These are phyloP conservation scores for Condylostoma magnum DNA, from an alignment of 169 alveolate species.

Conservation along the genomic window DNA sequence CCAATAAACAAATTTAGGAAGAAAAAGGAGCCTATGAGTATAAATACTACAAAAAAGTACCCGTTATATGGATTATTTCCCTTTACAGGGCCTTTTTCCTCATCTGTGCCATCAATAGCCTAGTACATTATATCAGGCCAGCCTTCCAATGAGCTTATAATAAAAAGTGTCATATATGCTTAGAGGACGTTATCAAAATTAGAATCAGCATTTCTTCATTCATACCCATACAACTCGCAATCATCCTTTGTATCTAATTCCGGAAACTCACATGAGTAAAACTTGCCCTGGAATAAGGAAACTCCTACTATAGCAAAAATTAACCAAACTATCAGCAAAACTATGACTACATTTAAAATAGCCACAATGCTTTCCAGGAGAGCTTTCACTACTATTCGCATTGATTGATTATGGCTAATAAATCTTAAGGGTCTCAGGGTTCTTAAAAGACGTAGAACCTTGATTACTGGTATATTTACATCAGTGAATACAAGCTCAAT, in stretches of 20 bases:
- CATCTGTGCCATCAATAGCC: constrained; percentile 41
- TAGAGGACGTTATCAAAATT: constrained; percentile 60
- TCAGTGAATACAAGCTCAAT: constrained; percentile 57
- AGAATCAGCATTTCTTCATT: not conserved
- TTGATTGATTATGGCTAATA: constrained; percentile 67
- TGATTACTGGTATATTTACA: constrained; percentile 46
- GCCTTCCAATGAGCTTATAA: constrained; percentile 61
- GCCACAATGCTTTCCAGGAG: constrained; percentile 66
- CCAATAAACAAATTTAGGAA: constrained; percentile 77
- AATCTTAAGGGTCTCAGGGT: constrained; percentile 81
- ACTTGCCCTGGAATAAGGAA: constrained; percentile 44
- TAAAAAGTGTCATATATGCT: constrained; percentile 63
- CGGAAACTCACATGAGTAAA: constrained; percentile 44
- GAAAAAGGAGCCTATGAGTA: constrained; percentile 64
- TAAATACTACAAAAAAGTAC: constrained; percentile 58
- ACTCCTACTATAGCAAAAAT: constrained; percentile 79
- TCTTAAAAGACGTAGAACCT: constrained; percentile 69
- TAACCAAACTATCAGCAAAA: constrained; percentile 53
- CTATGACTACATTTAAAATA: constrained; percentile 72
- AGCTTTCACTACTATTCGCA: constrained; percentile 73
- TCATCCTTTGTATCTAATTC: constrained; percentile 8
- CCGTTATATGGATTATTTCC: constrained; percentile 40
- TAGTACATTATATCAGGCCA: constrained; percentile 72
- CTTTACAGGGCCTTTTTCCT: constrained; percentile 52
- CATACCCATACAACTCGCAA: not conserved